Base-by-base conservation (phyloP, 2,329 filamentous ascomycete genomes). In the Ophiostoma piceae region DNA sequence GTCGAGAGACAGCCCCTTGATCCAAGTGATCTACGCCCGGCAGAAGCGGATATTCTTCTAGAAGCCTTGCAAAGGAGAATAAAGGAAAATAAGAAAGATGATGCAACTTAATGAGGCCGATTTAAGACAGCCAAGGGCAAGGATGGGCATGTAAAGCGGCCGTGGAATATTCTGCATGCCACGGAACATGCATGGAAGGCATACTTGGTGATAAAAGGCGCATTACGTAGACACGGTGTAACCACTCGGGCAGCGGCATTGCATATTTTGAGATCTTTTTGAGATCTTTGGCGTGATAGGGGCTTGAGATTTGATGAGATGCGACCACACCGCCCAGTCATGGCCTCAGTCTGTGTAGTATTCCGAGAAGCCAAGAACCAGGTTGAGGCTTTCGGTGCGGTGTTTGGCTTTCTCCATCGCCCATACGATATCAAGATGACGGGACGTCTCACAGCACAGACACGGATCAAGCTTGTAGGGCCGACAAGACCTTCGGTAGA, bases 41-140 rank as follows among this genome's bases (percentile, higher is more conserved):
- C n/a, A 57, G 51, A 57, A 57, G 51, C 22, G 51, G 22, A 57
- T 57, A 57, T 57, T 9, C 51, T 57, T 57, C 51, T 57, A 57
- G 51, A 57, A 57, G 51, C 16, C 19, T 5, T 14, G 3, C 4
- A 16, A 43, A 14, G 41, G 12, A 16, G 5, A 43, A 43, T 19
- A 16, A 14, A 29, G 26, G 5, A 19, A 43, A 16, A 16, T 54
- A 54, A 22, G 16, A 57, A 8, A 3, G 43, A 19, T 6, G n/a
- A 57, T 57, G 51, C n/a, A 26, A 26, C n/a, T 26, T 54, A 26
- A 54, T 22, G 5, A 26, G 8, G 51, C 47, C 47, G 35, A 2
- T 57, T 12, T 57, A 14, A 57, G 51, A 57, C 22, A 26, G 12
- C 2, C 51, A n/a, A 57, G 51, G 16, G 51, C n/a, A 57, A 57